phyloP scores from a whole-genome alignment of 306 rosid species.

The Sindora glabra region DNA sequence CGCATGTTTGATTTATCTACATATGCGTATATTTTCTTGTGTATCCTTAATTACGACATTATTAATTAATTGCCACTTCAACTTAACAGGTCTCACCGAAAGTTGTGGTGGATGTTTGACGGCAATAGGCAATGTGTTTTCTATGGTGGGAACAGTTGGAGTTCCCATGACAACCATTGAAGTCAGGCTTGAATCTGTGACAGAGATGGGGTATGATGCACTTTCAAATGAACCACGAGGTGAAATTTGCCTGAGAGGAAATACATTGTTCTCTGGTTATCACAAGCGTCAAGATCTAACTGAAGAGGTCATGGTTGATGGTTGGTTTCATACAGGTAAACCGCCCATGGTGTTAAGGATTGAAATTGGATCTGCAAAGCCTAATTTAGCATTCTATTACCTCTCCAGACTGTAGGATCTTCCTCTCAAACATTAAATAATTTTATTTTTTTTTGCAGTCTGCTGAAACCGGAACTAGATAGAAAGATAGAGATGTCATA shows the following conservation, averaged over 20 bases:
- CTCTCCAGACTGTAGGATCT: neutral
- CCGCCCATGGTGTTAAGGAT: neutral
- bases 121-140: conserved; percentile 56
- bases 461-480: neutral
- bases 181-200: conserved; percentile 75
- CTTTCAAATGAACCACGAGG: conserved; percentile 66
- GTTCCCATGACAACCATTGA: conserved; percentile 75
- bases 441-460: too few relatives aligned
- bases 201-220: conserved; percentile 63
- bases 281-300: conserved; percentile 82
- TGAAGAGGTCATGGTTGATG: conserved; percentile 62
- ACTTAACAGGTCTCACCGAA: conserved; percentile 66
- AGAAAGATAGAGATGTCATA: neutral
- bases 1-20: neutral
- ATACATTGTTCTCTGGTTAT: conserved; percentile 71
- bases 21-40: too few relatives aligned
- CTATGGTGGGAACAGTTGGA: conserved; percentile 81
- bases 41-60: too few relatives aligned
- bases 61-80: neutral
- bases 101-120: conserved; percentile 84
- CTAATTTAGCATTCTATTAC: neutral
- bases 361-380: neutral
- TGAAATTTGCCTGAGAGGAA: conserved; percentile 77
- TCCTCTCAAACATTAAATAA: neutral
- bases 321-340: conserved; percentile 98